phyloP scores from a whole-genome alignment of 306 rosid genomes.

The Trifolium subterraneum region DNA sequence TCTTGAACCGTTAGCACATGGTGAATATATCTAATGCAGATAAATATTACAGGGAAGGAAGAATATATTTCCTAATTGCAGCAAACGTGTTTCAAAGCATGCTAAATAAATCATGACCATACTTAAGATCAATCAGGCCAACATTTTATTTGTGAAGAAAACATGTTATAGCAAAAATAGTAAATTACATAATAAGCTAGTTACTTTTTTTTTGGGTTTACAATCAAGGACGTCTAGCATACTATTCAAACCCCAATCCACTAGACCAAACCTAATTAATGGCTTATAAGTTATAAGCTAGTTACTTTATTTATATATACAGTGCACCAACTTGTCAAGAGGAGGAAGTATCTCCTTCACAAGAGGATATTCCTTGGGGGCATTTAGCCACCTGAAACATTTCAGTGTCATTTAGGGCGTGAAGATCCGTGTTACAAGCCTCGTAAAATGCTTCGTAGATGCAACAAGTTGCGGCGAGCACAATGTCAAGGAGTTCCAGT shows the following conservation, averaged over 20 bases:
- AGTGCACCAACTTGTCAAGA: constrained; percentile 47
- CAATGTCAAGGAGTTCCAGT: constrained; percentile 49
- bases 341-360: constrained; percentile 52
- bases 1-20: not conserved
- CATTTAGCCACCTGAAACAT: constrained; percentile 50
- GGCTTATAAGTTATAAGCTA: too few relatives aligned
- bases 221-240: too few relatives aligned
- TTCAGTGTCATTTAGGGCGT: constrained; percentile 25
- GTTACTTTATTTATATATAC: constrained; percentile 15
- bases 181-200: not conserved
- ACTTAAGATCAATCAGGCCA: not conserved
- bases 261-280: too few relatives aligned
- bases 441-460: constrained; percentile 47
- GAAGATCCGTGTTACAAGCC: constrained; percentile 16
- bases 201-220: too few relatives aligned
- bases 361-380: constrained; percentile 47
- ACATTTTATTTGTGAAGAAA: not conserved
- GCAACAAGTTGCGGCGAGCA: constrained; percentile 45
- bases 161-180: not conserved
- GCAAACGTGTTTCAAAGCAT: too few relatives aligned
- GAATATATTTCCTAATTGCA: not conserved
- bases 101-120: not conserved
- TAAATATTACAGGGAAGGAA: not conserved
- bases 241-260: too few relatives aligned
- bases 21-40: not conserved